Evolutionary conservation across 106 monocot species (phyloP), one percentile per base, ranked within the genome.

Genomic region (Apostasia ramifera): DNA sequence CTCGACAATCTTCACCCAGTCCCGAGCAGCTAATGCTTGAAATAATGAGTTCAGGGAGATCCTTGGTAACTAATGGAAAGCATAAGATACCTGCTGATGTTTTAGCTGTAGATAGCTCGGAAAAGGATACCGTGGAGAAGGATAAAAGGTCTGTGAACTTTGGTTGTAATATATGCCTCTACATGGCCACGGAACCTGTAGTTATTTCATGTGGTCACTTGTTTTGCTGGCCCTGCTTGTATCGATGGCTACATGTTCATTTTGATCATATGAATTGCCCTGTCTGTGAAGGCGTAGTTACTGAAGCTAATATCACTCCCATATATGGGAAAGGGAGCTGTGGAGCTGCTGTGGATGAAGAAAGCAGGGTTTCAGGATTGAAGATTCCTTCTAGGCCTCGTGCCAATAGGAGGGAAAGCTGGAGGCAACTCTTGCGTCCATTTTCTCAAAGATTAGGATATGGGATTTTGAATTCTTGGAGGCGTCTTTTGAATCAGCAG

Each of bases 141-240:
- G 55, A 65, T 8, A 64, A 55, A 37, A 40, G 43, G 12, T 40
- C 63, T 42, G 15, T 43, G 1, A 53, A 66, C 12, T 74, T 74
- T 41, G 74, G 66, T 13, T 74, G 74, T 55, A 67, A 74, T 12
- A 42, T 74, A 13, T 74, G 74, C 58, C 50, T 74, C 42, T 66
- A 74, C 40, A 12, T 74, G 45, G 66, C 74, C 1, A 66, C 57
- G 49, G 74, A 74, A 5, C 74, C 74, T 10, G 57, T 74, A 40
- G 74, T 74, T 13, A 74, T 66, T 40, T 66, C 55, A 14, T 74
- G 74, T 12, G 74, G 74, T 43, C 74, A 74, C 53, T 47, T 74
- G 10, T 74, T 74, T 48, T 74, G 74, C 58, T 74, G 74, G 74
- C 74, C 66, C 12, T 74, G 74, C 40, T 46, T 74, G 43, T 74